Evolutionary conservation across 208 protist species (phyloP), one percentile per base, ranked within the genome.

Genomic region (Blechomonas ayalai): DNA sequence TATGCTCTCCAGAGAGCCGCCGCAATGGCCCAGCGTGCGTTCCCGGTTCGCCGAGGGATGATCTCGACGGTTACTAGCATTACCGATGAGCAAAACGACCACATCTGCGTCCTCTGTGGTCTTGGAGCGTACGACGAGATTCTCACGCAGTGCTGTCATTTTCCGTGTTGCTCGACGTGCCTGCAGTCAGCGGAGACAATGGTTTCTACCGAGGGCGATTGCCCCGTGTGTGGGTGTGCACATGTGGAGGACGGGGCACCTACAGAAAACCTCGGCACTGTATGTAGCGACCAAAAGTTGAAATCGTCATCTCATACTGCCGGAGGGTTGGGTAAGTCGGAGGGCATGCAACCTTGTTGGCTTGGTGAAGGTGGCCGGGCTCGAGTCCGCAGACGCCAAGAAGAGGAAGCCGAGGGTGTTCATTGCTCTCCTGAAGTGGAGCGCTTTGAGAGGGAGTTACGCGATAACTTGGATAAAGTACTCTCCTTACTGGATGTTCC

Each of bases 171-270:
- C 47, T 31, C 20, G 23, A 52, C 27, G 6, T 92, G 83, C 49
- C 53, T 67, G 24, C 62, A 67, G 8, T 59, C 73, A 0, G 83
- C 78, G 2, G 47, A 57, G 19, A 57, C 63, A 25, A 88, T 89
- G 83, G 61, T 79, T 27, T 61, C 63, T 31, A 59, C 68, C 22
- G 79, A 76, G 34, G 47, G 57, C 2, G 60, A 68, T 28, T 92
- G 83, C 46, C 72, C 71, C 7, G 76, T 92, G 26, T 92, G 83
- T 40, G 82, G n/a, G n/a, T n/a, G n/a, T n/a, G n/a, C n/a, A n/a
- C n/a, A n/a, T n/a, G n/a, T n/a, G n/a, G n/a, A n/a, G n/a, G n/a
- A n/a, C n/a, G n/a, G n/a, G n/a, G n/a, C n/a, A n/a, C n/a, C n/a
- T n/a, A n/a, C n/a, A n/a, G n/a, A n/a, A n/a, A n/a, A n/a, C n/a